phyloP scores from a whole-genome alignment of 352 stramenopile genomes.

The Globisporangium takayamanum region DNA sequence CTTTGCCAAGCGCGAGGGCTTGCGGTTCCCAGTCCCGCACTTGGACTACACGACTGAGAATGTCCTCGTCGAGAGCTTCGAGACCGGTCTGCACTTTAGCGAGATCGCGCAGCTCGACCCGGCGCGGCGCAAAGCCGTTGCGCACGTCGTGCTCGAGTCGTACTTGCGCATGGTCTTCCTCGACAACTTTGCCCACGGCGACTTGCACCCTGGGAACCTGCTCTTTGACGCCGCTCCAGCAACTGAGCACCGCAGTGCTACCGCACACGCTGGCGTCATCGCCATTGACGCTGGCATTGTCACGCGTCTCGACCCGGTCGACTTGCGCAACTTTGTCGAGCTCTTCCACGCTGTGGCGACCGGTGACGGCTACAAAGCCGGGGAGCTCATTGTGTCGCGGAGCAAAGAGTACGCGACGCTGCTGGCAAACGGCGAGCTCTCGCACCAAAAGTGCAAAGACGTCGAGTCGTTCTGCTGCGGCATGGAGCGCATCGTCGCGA shows the following conservation, averaged over 20 bases:
- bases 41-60: slow-evolving; percentile 69
- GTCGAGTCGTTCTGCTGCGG: slow-evolving; percentile 62
- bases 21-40: slow-evolving; percentile 74
- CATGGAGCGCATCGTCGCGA: slow-evolving; percentile 68
- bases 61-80: slow-evolving; percentile 90
- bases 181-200: slow-evolving; percentile 93
- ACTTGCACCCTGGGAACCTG: slow-evolving; percentile 92
- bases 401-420: slow-evolving; percentile 35
- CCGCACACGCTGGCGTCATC: slow-evolving; percentile 38
- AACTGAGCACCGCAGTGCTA: not conserved
- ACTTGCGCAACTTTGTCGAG: slow-evolving; percentile 82
- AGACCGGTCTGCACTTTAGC: slow-evolving; percentile 70
- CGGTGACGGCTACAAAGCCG: slow-evolving; percentile 73
- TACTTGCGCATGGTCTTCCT: slow-evolving; percentile 95
- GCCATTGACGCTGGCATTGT: slow-evolving; percentile 84
- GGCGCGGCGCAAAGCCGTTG: slow-evolving; percentile 53
- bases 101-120: slow-evolving; percentile 49
- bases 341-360: slow-evolving; percentile 80
- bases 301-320: slow-evolving; percentile 63
- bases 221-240: slow-evolving; percentile 42
- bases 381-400: slow-evolving; percentile 64
- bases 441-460: slow-evolving; percentile 56
- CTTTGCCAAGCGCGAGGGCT: slow-evolving; percentile 40
- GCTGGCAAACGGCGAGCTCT: slow-evolving; percentile 21
- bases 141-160: slow-evolving; percentile 73